Evolutionary conservation across 1,139 yeast species (phyloP).

Genomic region (Arxiozyma telluris): DNA sequence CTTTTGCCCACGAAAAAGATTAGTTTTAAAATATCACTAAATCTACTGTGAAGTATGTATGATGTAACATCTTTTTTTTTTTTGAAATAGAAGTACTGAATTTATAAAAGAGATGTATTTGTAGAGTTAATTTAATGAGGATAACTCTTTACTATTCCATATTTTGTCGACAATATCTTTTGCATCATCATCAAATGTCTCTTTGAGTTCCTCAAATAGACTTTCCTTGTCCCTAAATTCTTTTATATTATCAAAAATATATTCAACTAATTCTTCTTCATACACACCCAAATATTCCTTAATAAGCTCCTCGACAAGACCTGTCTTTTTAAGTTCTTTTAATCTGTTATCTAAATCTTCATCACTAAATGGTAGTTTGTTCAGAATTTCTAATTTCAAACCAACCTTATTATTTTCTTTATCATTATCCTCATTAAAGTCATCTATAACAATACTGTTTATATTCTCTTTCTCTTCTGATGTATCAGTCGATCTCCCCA

Average conservation of each 20-base stretch:
- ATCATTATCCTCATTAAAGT: neutral
- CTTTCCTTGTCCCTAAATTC: constrained; percentile 18
- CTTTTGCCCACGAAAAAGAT: neutral
- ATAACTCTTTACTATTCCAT: constrained; percentile 17
- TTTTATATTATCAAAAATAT: constrained; percentile 24
- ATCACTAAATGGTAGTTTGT: constrained; percentile 10
- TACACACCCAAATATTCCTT: constrained; percentile 28
- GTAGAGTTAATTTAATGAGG: neutral
- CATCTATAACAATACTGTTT: neutral
- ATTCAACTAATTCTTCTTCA: constrained; percentile 28
- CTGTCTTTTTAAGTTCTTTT: constrained; percentile 12
- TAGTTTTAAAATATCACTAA: neutral
- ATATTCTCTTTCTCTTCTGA: neutral
- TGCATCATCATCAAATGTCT: constrained; percentile 30
- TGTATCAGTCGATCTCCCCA: neutral
- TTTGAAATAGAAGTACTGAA: neutral
- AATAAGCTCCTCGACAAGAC: constrained; percentile 24
- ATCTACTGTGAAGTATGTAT: neutral
- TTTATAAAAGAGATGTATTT: neutral
- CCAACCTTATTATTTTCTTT: neutral
- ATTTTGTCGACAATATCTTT: constrained; percentile 21
- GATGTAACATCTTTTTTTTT: neutral
- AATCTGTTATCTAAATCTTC: constrained; percentile 14
- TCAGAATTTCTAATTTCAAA: neutral
- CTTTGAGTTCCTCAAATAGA: constrained; percentile 23